Percentiles rank a stretch among this genome's conserved stretches.
phyloP scores from a whole-genome alignment of 2,329 filamentous ascomycete genomes.

The Aspergillus sp. region DNA sequence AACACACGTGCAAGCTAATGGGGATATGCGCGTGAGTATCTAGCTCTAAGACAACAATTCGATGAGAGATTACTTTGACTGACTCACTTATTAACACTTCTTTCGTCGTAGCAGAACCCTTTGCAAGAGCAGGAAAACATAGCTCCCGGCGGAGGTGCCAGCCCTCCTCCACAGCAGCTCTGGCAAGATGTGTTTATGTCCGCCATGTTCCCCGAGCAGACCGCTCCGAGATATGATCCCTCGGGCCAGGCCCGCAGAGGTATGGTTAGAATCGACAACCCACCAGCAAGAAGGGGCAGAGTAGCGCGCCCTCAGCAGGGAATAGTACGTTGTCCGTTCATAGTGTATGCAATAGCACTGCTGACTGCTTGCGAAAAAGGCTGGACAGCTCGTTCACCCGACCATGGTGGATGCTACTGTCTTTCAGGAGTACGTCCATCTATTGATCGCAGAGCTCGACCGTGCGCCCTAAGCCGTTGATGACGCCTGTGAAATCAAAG shows the following conservation, averaged over 20 bases:
- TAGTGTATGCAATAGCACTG: not conserved
- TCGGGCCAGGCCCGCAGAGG: conserved; percentile 2
- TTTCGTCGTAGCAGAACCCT: not conserved
- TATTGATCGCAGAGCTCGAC: conserved; percentile 10
- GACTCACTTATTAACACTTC: not conserved
- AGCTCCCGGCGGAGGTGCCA: not conserved
- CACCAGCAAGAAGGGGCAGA: not conserved
- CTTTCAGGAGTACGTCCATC: conserved; percentile 12
- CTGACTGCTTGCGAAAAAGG: conserved; percentile 5
- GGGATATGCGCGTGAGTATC: not conserved
- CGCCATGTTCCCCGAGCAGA: conserved; percentile 8
- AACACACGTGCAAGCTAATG: not conserved
- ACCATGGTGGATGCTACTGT: conserved; percentile 5
- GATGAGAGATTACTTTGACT: not conserved
- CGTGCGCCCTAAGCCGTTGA: not conserved
- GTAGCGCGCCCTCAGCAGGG: not conserved
- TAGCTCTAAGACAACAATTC: not conserved
- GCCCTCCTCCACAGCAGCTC: not conserved
- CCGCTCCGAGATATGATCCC: not conserved
- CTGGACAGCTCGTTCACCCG: conserved; percentile 5
- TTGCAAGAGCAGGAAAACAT: conserved; percentile 7
- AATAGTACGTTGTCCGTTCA: conserved; percentile 1
- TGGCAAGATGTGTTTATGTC: conserved; percentile 11
- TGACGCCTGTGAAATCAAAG: not conserved
- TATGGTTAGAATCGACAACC: not conserved